phyloP scores from a whole-genome alignment of 1,139 yeast species.

The Spathaspora sp. region DNA sequence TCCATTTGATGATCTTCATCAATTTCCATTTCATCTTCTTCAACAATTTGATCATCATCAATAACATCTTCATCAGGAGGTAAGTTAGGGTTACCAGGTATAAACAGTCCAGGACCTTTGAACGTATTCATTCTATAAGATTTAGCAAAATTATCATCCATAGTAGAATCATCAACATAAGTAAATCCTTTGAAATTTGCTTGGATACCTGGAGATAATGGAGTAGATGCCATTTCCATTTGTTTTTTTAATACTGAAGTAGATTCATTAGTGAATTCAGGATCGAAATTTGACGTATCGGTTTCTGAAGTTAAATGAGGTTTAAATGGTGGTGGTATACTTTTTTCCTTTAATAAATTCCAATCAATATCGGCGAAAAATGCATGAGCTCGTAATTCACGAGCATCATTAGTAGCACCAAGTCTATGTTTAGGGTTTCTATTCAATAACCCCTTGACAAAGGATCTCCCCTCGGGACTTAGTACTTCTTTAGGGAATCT shows the following conservation, averaged over 20 bases:
- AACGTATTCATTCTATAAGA: constrained; percentile 46
- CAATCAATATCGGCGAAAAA: constrained; percentile 91
- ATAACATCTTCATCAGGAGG: constrained; percentile 85
- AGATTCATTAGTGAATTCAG: constrained; percentile 91
- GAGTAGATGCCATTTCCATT: constrained; percentile 68
- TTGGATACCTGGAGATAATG: constrained; percentile 90
- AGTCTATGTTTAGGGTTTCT: constrained; percentile 93
- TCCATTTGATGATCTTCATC: constrained; percentile 50
- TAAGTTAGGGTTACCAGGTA: constrained; percentile 73
- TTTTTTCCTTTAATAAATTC: constrained; percentile 73
- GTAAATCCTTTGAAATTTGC: constrained; percentile 96
- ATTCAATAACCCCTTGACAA: constrained; percentile 90
- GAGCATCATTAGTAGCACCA: constrained; percentile 88
- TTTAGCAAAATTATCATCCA: constrained; percentile 75
- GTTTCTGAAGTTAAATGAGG: constrained; percentile 90
- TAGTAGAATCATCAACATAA: constrained; percentile 90
- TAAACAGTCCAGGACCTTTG: constrained; percentile 67
- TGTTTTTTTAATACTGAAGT: constrained; percentile 77
- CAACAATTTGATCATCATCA: constrained; percentile 69
- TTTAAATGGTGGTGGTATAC: constrained; percentile 95
- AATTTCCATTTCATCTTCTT: constrained; percentile 53
- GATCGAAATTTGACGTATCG: constrained; percentile 95
- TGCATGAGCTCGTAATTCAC: constrained; percentile 87
- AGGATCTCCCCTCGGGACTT: constrained; percentile 87
- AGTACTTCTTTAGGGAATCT: constrained; percentile 94